Percentiles rank a stretch among this genome's conserved stretches.
phyloP scores from a whole-genome alignment of 352 stramenopile genomes.

The Globisporangium parvum region DNA sequence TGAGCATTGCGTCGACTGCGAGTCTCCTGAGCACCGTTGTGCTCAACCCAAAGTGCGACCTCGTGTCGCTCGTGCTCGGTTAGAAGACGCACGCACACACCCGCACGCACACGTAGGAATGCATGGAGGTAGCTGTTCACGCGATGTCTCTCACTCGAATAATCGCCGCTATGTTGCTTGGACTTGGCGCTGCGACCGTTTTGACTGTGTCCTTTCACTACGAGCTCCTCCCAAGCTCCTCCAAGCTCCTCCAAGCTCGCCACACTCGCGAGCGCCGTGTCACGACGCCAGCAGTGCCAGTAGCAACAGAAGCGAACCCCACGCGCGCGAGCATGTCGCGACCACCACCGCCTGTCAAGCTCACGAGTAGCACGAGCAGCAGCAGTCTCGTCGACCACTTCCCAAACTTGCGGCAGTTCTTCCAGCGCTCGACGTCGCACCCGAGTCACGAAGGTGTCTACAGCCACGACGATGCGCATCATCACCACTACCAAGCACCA shows the following conservation, averaged over 20 bases:
- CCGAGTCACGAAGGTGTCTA: constrained; percentile 3
- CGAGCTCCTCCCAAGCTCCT: too few relatives aligned
- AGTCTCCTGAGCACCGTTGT: constrained; percentile 16
- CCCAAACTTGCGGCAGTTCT: constrained; percentile 23
- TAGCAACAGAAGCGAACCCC: not conserved
- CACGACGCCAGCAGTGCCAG: not conserved
- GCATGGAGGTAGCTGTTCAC: too few relatives aligned
- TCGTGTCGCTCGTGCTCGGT: constrained; percentile 9
- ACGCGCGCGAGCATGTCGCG: not conserved
- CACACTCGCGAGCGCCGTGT: too few relatives aligned
- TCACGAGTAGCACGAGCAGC: constrained; percentile 14
- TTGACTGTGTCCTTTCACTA: too few relatives aligned
- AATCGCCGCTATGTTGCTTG: too few relatives aligned
- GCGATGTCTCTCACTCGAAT: too few relatives aligned
- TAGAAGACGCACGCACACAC: not conserved
- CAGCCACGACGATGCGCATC: not conserved
- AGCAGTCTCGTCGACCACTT: constrained; percentile 14
- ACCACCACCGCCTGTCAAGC: constrained; percentile 4
- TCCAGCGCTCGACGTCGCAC: constrained; percentile 21
- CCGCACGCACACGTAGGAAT: not conserved
- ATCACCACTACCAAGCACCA: constrained; percentile 1
- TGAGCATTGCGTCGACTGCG: constrained; percentile 21
- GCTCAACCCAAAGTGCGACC: constrained; percentile 21
- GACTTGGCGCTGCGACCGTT: too few relatives aligned
- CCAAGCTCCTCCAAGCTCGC: too few relatives aligned